Evolutionary conservation across 106 monocot genomes (phyloP), one percentile per base, ranked within the genome.

Genomic region (Alisma plantagoaquatica): DNA sequence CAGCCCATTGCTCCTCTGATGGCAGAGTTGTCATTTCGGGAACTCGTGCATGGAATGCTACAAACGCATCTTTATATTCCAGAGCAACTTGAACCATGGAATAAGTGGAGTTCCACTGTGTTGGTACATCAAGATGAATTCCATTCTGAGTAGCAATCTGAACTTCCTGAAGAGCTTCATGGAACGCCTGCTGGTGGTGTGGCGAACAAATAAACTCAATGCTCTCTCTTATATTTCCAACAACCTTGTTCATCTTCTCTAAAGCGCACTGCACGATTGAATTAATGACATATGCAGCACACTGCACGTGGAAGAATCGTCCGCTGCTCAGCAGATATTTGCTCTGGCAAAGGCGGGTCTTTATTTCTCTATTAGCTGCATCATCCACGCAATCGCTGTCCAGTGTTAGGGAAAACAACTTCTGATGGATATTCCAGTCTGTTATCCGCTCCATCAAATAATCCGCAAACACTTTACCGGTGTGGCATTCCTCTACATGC

Each of bases 71-170:
- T 35, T 54, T 65, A 31, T 54, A 65, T 12, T 65, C 64, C 31
- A 65, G 12, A 23, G 54, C 53, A 16, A 54, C 41, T 22, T 65
- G 53, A 20, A 65, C 11, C 64, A 65, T 65, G 23, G 38, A 65
- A 46, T 54, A 65, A 9, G 64, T 65, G 2, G 64, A 23, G 10
- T 65, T 53, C 64, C 64, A 65, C 42, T 41, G 43, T 4, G 53
- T 23, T 22, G 54, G 44, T 12, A 43, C 38, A 22, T 65, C 53
- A 23, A 54, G 54, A 43, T 44, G 25, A 17, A 65, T 19, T 2
- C 53, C 43, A 18, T 32, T 44, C 31, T 48, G 60, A 19, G 9
- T 12, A 23, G 22, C 32, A 7, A 60, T 14, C 8, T 31, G 16
- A 22, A 60, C 10, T 32, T 60, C 46, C 33, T 60, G 60, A 47